phyloP scores from a whole-genome alignment of 176 grass and related monocot genomes.

The Thalia dealbata region DNA sequence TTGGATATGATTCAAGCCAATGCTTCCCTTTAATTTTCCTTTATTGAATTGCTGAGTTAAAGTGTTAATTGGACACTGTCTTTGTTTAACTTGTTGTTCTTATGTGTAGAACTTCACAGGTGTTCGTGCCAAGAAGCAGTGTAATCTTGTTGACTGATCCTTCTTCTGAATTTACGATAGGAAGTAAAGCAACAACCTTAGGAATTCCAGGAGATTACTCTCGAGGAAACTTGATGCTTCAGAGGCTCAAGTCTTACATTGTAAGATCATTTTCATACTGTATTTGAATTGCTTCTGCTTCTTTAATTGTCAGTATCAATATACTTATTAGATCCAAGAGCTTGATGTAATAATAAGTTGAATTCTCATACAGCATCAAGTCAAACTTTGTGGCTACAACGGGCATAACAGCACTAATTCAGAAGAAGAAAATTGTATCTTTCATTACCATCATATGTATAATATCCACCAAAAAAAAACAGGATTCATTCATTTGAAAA shows the following conservation, averaged over 20 bases:
- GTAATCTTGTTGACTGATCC: conserved; percentile 78
- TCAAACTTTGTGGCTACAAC: too few species aligned
- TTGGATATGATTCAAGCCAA: too few species aligned
- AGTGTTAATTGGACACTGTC: not conserved
- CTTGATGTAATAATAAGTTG: too few species aligned
- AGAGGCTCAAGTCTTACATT: conserved; percentile 87
- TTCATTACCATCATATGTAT: not conserved
- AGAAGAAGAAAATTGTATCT: not conserved
- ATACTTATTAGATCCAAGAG: too few species aligned
- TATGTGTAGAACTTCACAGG: conserved; percentile 78
- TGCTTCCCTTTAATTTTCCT: not conserved
- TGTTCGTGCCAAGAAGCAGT: conserved; percentile 76
- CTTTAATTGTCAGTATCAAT: not conserved
- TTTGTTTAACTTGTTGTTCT: conserved; percentile 45
- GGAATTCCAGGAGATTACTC: conserved; percentile 75
- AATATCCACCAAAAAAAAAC: not conserved
- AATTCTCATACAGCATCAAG: too few species aligned
- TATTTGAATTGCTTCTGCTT: conserved; percentile 7
- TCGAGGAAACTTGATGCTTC: conserved; percentile 79
- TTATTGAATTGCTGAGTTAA: not conserved
- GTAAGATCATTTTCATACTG: conserved; percentile 36
- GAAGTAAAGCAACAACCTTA: conserved; percentile 37
- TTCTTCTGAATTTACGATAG: conserved; percentile 47
- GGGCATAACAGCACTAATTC: too few species aligned
- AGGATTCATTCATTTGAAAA: too few species aligned